Base-by-base conservation (phyloP, 257 asterid species). In the Nicotiana benthamiana region DNA sequence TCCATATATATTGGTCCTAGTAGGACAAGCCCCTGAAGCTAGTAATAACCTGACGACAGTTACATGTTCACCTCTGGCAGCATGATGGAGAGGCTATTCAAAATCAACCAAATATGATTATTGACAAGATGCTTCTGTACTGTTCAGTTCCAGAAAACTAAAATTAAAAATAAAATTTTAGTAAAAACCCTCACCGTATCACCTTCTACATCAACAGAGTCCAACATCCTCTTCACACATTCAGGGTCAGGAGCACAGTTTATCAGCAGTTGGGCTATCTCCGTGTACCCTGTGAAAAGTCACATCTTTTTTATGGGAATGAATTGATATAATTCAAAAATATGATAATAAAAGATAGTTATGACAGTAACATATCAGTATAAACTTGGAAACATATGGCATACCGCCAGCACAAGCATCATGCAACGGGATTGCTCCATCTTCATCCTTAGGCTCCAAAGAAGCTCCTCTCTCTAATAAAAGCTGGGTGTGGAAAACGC, bases 371-470 rank as follows among this genome's bases (percentile, higher is more conserved):
- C 0, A 0, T 15, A 22, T 72, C 60, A 46, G 16, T 48, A 15
- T 46, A 15, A 72, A 48, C 60, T 43, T 48, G 43, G 2, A 74
- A 24, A 40, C 4, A 26, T 20, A 65, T 20, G 79, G 70, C 74
- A 5, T 57, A 92, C 97, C 97, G 85, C 98, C 97, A 59, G 97
- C 98, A 88, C 94, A 92, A 68, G 98, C 97, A 90, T 94, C 97
- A 78, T 94, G 98, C 87, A 94, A 81, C 1, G 98, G 98, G 80
- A 90, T 85, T 34, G 91, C 97, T 56, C 94, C 92, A 72, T 92
- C 97, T 80, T 91, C 98, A 51, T 94, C 98, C 87, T 88, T 92
- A 1, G 87, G 87, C 84, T 89, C 96, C 86, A 94, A 46, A 67
- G 84, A 82, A 64, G 97, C 95, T 80, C 97, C 97, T 63, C 90